A percentile compares a stretch with the other conserved stretches of the same genome.
phyloP scores from a whole-genome alignment of 306 rosid species.

The Sicyos baderoa region DNA sequence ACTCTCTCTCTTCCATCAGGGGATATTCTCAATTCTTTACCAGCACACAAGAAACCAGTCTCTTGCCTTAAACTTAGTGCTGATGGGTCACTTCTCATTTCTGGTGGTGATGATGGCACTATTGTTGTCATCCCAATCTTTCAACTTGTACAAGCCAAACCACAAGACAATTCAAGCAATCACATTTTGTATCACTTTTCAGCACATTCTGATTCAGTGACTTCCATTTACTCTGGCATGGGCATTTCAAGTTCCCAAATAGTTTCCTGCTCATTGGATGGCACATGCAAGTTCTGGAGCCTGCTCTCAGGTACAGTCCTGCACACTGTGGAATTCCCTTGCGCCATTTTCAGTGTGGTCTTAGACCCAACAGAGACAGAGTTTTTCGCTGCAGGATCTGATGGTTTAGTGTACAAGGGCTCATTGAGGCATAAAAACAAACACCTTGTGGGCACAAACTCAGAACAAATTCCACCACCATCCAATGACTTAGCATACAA shows the following conservation, averaged over 20 bases:
- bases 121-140: constrained; percentile 46
- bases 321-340: constrained; percentile 35
- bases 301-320: constrained; percentile 26
- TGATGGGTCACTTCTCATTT: constrained; percentile 57
- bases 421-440: constrained; percentile 15
- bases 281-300: constrained; percentile 60
- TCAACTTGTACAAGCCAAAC: constrained; percentile 27
- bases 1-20: constrained; percentile 44
- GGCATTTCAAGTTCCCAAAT: constrained; percentile 30
- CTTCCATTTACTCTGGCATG: constrained; percentile 30
- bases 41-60: constrained; percentile 38
- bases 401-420: constrained; percentile 52
- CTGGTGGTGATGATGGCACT: constrained; percentile 64
- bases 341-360: constrained; percentile 36
- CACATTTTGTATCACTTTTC: constrained; percentile 28
- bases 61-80: constrained; percentile 39
- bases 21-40: constrained; percentile 33
- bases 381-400: constrained; percentile 54
- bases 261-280: constrained; percentile 50
- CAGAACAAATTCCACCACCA: constrained; percentile 24
- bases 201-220: constrained; percentile 54
- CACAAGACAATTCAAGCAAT: constrained; percentile 11
- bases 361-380: constrained; percentile 31
- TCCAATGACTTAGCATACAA: neutral
- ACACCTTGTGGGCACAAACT: neutral